Percentiles rank a stretch among this genome's conserved stretches.
phyloP scores from a whole-genome alignment of 139 green algal species.

The Closterium sp. region DNA sequence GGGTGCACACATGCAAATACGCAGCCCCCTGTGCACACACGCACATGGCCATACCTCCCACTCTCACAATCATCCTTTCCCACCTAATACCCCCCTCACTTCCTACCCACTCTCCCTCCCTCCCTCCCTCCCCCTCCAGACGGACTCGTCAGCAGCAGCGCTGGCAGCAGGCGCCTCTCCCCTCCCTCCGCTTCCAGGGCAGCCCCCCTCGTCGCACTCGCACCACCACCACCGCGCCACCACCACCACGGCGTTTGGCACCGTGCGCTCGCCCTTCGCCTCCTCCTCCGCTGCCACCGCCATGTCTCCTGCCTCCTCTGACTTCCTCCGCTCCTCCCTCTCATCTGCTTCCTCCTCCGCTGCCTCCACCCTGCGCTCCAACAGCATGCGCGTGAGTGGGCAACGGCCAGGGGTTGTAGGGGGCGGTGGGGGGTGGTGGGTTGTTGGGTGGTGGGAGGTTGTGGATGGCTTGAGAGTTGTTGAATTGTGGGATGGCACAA shows the following conservation, averaged over 20 bases:
- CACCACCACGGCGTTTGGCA: not conserved
- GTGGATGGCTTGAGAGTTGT: not conserved
- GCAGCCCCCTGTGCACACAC: too few relatives aligned
- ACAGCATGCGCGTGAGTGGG: not conserved
- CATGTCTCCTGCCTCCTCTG: not conserved
- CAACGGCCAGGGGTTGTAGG: not conserved
- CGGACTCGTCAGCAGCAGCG: not conserved
- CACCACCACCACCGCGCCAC: not conserved
- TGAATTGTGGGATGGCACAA: not conserved
- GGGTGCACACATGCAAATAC: too few relatives aligned
- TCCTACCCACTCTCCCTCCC: too few relatives aligned
- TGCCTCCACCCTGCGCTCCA: not conserved
- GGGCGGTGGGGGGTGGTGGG: not conserved
- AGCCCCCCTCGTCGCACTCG: not conserved
- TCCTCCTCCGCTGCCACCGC: not conserved
- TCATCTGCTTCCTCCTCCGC: not conserved
- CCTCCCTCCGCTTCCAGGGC: not conserved
- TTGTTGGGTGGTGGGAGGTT: not conserved
- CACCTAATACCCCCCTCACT: not conserved
- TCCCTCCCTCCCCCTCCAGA: not conserved
- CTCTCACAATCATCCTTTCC: not conserved
- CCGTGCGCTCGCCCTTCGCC: not conserved
- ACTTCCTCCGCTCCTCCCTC: not conserved
- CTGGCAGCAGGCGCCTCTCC: not conserved
- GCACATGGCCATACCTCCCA: too few relatives aligned